Evolutionary conservation across 2,329 filamentous ascomycete species (phyloP), one percentile per base, ranked within the genome.

Genomic region (Talaromyces sp.): DNA sequence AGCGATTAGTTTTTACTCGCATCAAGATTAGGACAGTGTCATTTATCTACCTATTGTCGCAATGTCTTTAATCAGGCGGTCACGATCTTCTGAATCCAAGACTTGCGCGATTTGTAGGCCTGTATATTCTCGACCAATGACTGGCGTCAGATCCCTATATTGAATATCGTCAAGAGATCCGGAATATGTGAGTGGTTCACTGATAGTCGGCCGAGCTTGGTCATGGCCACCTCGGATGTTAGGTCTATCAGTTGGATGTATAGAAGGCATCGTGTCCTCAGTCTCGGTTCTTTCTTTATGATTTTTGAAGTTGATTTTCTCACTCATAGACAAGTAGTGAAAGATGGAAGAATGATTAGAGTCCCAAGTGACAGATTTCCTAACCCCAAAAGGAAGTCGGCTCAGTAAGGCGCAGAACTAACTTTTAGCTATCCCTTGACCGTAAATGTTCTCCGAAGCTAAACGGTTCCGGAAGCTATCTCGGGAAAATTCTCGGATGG

Each of bases 1-100:
- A 14, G 3, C 37, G 9, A 22, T 45, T 35, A 60, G 39, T 47
- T 7, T 16, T 16, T 43, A 22, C 8, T 48, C 13, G 45, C 45
- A 43, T 57, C n/a, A 48, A 31, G 33, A 19, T 59, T 33, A 31
- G 27, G 27, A 27, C 27, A 27, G 27, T 60, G 19, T 7, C n/a
- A 10, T 16, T n/a, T 76, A 89, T 87, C 84, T 1, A 89, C 87
- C 84, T 1, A 85, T 88, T 66, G 90, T 86, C 41, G 87, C 88
- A 0, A 91, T 77, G 68, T 90, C 88, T 0, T 85, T 82, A 33
- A 90, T 73, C n/a, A 88, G 77, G 54, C 86, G 84, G 65, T 90
- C 87, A 0, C 85, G 81, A 71, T 89, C 87, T 1, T 84, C 80
- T 0, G 85, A 84, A 35, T 85, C 77, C 3, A 90, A 78, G 70